These are phyloP conservation scores for Neocucurbitaria cava DNA, from an alignment of 2,329 filamentous ascomycete species.

Conservation along the genomic window DNA sequence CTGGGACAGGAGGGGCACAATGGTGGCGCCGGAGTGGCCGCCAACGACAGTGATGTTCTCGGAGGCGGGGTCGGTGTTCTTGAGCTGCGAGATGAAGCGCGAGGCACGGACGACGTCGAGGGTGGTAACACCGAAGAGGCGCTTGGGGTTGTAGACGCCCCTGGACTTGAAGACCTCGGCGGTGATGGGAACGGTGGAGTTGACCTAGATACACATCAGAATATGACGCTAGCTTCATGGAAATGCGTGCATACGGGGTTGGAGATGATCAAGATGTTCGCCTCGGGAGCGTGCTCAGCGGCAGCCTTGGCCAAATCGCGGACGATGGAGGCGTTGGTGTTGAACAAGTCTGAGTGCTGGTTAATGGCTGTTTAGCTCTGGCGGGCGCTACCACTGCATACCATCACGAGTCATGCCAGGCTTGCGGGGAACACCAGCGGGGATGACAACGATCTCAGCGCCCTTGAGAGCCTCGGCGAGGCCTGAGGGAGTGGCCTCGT, in stretches of 20 bases:
- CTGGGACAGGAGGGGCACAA: constrained; percentile 97
- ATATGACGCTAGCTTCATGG: neutral
- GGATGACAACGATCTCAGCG: constrained; percentile 94
- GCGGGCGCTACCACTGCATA: constrained; percentile 45
- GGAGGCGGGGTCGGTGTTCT: constrained; percentile 85
- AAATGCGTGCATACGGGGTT: constrained; percentile 73
- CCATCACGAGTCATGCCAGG: constrained; percentile 99
- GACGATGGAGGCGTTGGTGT: constrained; percentile 99
- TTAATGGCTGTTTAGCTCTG: constrained; percentile 14
- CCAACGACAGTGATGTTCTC: constrained; percentile 97
- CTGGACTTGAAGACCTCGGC: constrained; percentile 95
- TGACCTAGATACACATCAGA: constrained; percentile 64
- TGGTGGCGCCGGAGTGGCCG: constrained; percentile 97
- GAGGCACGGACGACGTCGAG: constrained; percentile 97
- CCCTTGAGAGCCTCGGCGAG: constrained; percentile 82
- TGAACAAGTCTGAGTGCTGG: constrained; percentile 82
- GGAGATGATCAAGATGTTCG: constrained; percentile 96
- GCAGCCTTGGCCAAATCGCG: constrained; percentile 96
- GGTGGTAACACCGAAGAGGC: constrained; percentile 98
- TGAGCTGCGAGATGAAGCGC: constrained; percentile 96
- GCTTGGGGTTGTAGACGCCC: constrained; percentile 99
- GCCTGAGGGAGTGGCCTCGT: constrained; percentile 77
- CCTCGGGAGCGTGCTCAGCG: constrained; percentile 86
- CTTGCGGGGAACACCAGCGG: constrained; percentile 97
- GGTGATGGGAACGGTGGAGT: constrained; percentile 98